Percentiles rank a stretch among this genome's conserved stretches.
phyloP scores from a whole-genome alignment of 345 rosid genomes.

The Conringia planisiliqua region DNA sequence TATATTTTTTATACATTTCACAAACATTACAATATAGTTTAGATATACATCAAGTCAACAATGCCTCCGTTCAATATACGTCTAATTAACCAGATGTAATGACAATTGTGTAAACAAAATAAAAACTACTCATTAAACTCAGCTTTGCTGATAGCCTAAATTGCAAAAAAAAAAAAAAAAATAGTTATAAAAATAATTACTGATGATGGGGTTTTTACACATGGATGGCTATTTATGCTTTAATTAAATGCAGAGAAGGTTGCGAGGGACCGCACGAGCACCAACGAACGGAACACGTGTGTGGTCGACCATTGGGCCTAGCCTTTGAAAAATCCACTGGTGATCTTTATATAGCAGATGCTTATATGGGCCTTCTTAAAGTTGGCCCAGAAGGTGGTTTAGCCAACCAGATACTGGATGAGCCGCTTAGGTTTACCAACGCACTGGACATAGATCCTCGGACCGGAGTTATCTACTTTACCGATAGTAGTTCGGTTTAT shows the following conservation, averaged over 20 bases:
- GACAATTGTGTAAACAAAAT: background rate
- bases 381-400: slow-evolving; percentile 74
- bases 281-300: slow-evolving; percentile 55
- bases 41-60: background rate
- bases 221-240: background rate
- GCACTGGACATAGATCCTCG: slow-evolving; percentile 52
- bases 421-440: slow-evolving; percentile 51
- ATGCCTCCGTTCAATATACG: background rate
- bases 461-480: slow-evolving; percentile 60
- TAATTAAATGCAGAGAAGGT: slow-evolving; percentile 32
- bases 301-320: slow-evolving; percentile 80
- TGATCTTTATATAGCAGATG: slow-evolving; percentile 72
- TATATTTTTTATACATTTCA: background rate
- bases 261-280: slow-evolving; percentile 40
- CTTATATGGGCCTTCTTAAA: slow-evolving; percentile 73
- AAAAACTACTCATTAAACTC: background rate
- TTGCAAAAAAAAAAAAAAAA: background rate
- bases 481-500: slow-evolving; percentile 62
- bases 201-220: background rate
- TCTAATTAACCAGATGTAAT: background rate
- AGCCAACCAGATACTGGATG: slow-evolving; percentile 47
- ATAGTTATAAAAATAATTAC: background rate
- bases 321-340: slow-evolving; percentile 52
- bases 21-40: background rate
- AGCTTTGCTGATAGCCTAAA: background rate